Conservation (phyloP, 106 monocot genomes). For the Hemerocallis citrina region DNA sequence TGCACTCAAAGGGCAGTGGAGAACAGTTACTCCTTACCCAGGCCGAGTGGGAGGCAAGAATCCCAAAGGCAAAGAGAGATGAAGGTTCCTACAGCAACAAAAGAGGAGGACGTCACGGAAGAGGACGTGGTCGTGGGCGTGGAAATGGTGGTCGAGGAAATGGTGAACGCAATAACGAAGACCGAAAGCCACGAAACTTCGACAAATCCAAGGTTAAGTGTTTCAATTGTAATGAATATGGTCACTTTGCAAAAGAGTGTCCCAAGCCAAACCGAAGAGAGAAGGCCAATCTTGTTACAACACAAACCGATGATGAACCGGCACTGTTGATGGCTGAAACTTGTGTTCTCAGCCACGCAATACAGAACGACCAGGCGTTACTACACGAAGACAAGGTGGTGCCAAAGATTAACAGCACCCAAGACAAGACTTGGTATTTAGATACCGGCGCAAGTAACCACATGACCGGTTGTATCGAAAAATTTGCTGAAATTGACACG, state of each 20-base stretch:
- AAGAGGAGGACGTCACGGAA: not conserved
- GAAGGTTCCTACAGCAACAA: constrained; percentile 7
- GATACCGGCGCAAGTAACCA: constrained; percentile 1
- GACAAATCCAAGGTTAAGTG: not conserved
- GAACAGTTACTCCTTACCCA: not conserved
- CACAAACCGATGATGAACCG: not conserved
- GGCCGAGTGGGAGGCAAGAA: constrained; percentile 2
- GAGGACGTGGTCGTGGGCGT: constrained; percentile 8
- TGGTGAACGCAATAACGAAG: constrained; percentile 4
- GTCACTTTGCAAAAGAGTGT: too few relatives aligned
- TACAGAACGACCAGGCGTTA: not conserved
- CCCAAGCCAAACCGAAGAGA: constrained; percentile 4
- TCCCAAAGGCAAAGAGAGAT: not conserved
- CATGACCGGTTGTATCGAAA: constrained; percentile 1
- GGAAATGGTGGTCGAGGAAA: constrained; percentile 3
- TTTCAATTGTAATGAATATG: too few relatives aligned
- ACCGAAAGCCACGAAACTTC: constrained; percentile 6
- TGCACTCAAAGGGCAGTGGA: not conserved
- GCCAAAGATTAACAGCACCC: too few relatives aligned
- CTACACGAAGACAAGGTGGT: too few relatives aligned
- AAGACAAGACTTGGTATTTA: too few relatives aligned
- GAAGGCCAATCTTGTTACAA: not conserved
- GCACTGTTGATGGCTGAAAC: constrained; percentile 2
- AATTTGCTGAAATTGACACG: not conserved
- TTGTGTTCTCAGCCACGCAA: constrained; percentile 4